Base-by-base conservation (phyloP, 805 yeast genomes). In the Tetrapisispora iriomotensis region DNA sequence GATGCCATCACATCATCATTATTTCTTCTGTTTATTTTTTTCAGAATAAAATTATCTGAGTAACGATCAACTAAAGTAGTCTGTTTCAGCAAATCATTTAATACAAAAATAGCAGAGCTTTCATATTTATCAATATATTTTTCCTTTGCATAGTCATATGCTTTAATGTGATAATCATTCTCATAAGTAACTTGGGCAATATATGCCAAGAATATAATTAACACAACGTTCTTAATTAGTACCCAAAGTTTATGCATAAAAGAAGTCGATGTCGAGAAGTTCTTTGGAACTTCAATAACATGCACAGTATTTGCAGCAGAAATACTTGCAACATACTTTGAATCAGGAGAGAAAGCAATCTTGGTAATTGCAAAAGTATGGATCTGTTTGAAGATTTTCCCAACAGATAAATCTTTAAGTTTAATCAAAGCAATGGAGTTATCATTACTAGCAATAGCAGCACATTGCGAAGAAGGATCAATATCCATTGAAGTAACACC, bases 321-420 rank as follows among this genome's bases (percentile, higher is more conserved):
- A 0, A 77, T 79, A 18, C 85, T 72, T 3, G 85, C 90, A 36
- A 85, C 61, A 40, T 68, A 69, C 37, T 72, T 62, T 7, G 88
- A 86, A 53, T 75, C 69, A 12, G 82, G 79, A 4, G 86, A 78
- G 43, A 85, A 78, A 2, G 75, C 65, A 8, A 84, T 75, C 32
- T 73, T 70, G 0, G 96, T 86, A 38, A 86, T 77, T 20, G 94
- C 86, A 57, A 83, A 83, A 8, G 71, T 65, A 56, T 87, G 96
- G 39, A 82, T 77, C 44, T 80, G 73, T 31, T 71, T 70, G 40
- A 76, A 64, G 6, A 67, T 62, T 41, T 71, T 74, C 20, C 75
- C 49, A 10, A 70, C 58, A 31, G 70, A 67, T 43, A 87, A 71
- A 44, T 70, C 74, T 2, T 67, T 62, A 13, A 72, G 56, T 29